phyloP scores from a whole-genome alignment of 306 rosid genomes.

The Leucaena leucocephala region DNA sequence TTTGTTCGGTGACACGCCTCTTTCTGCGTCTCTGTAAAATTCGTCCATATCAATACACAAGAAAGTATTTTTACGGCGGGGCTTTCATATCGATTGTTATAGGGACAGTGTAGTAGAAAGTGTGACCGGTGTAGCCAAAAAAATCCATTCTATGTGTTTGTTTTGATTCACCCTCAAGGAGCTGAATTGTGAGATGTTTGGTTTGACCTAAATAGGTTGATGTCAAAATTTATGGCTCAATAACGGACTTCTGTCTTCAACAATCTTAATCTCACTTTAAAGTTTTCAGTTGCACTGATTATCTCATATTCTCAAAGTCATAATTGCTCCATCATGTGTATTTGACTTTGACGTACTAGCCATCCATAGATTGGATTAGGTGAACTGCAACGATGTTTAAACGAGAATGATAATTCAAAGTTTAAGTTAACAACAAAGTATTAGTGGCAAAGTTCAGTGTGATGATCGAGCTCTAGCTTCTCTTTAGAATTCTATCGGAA shows the following conservation, averaged over 20 bases:
- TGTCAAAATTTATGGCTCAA: not conserved
- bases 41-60: not conserved
- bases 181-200: not conserved
- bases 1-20: not conserved
- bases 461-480: no score
- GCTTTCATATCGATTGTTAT: no score
- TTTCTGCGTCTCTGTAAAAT: not conserved
- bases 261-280: not conserved
- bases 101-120: no score
- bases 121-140: no score
- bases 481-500: no score
- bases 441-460: no score
- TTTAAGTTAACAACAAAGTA: not conserved
- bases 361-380: not conserved
- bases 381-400: not conserved
- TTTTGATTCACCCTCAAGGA: no score
- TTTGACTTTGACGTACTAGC: not conserved
- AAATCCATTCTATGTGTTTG: no score
- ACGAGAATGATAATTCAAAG: not conserved
- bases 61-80: no score
- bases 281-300: not conserved
- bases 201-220: not conserved
- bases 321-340: not conserved
- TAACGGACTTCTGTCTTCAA: not conserved
- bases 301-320: not conserved